Evolutionary conservation across 352 stramenopile genomes (phyloP).

Genomic region (Plasmopara viticola): DNA sequence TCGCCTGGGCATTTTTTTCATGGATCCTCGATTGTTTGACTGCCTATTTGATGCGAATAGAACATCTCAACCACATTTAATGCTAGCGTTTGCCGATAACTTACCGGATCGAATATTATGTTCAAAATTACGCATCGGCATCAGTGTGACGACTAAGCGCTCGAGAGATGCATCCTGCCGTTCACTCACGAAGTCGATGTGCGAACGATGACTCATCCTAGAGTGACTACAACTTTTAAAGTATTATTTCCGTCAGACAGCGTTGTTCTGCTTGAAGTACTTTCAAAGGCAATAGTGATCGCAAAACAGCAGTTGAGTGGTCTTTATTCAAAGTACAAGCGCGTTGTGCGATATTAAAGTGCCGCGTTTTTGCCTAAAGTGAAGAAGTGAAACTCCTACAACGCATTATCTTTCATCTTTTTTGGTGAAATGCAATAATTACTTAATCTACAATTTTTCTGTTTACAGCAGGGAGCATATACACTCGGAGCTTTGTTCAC

Average conservation of each 20-base stretch:
- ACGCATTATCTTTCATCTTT: neutral
- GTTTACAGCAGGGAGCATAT: neutral
- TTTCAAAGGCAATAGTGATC: neutral
- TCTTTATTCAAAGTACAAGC: neutral
- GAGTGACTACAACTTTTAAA: neutral
- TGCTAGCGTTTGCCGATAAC: constrained; percentile 10
- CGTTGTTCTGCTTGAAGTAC: neutral
- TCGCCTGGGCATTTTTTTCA: constrained; percentile 9
- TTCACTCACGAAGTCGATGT: neutral
- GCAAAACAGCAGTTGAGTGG: neutral
- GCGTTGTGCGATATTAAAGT: neutral
- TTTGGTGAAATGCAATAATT: neutral
- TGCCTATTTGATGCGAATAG: neutral
- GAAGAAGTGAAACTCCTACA: neutral
- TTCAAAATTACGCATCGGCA: neutral
- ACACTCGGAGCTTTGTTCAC: neutral
- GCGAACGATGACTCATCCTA: neutral
- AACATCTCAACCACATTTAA: neutral
- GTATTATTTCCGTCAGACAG: neutral
- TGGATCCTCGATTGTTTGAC: constrained; percentile 1
- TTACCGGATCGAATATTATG: constrained; percentile 2
- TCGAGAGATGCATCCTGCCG: constrained; percentile 5
- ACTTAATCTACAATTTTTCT: neutral
- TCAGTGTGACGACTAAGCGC: constrained; percentile 4
- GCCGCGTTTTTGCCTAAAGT: neutral